Evolutionary conservation across 116 monocot species (phyloP), one percentile per base, ranked within the genome.

Genomic region (Cymodocea nodosa): DNA sequence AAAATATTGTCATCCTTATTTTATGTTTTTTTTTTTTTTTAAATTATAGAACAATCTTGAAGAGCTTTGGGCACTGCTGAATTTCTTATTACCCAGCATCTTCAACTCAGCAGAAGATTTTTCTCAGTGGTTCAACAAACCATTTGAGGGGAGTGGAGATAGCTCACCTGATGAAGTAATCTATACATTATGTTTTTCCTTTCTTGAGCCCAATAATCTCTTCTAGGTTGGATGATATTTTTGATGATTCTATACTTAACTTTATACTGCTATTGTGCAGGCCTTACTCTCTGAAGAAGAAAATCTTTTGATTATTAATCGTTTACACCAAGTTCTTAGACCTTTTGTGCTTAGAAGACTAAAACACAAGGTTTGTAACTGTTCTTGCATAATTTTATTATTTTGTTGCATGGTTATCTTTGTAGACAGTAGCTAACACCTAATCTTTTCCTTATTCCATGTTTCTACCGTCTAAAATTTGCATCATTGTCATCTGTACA

Each of bases 91-190:
- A 54, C 98, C 98, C 16, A 84, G 79, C 75, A 86, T 98, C 50
- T 98, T 98, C 66, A 98, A 98, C 66, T 98, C 98, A 34, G 83
- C 98, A 50, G 98, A 92, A 71, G 98, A 98, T 81, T 98, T 98
- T 67, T 98, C 98, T 35, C 98, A 98, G 70, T 98, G 98, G 98
- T 98, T 98, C 68, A 98, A 98, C 71, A 98, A 98, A 66, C 98
- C 98, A 59, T 98, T 98, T 78, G 82, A 89, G 70, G 77, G 98
- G 65, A 84, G 68, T 76, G 88, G 82, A 35, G 98, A 98, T 66
- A 82, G 69, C 80, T 82, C 85, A 61, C 80, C 83, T 39, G 92
- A 98, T 75, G 80, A 98, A 81, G 97, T 92, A 76, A 78, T 78
- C 35, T 39, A 14, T 37, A 40, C 22, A 19, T n/a, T 58, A 34